phyloP scores from a whole-genome alignment of 768 basidiomycete species.

The Chalciporus chontae region DNA sequence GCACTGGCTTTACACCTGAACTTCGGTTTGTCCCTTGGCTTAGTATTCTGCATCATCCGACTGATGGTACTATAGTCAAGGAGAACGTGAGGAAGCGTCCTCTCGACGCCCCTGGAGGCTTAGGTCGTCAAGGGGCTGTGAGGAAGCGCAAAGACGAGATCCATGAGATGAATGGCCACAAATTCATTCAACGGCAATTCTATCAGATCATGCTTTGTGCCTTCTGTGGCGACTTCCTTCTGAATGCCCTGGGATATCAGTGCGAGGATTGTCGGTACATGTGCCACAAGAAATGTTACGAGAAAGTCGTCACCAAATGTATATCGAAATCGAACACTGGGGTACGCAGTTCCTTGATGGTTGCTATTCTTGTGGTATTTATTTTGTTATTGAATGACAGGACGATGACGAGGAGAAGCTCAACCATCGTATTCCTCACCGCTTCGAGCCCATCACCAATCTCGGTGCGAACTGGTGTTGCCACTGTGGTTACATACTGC shows the following conservation, averaged over 20 bases:
- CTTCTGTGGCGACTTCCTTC: constrained; percentile 95
- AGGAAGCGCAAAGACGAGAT: constrained; percentile 98
- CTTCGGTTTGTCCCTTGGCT: constrained; percentile 64
- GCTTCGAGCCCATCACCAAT: constrained; percentile 95
- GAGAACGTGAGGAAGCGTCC: constrained; percentile 96
- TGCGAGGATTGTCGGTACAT: constrained; percentile 99
- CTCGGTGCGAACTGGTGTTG: constrained; percentile 99
- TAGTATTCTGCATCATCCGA: background rate
- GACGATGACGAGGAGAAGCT: constrained; percentile 98
- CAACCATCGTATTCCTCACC: constrained; percentile 98
- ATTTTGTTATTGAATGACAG: constrained; percentile 36
- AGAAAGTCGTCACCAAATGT: constrained; percentile 99
- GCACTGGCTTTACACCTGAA: constrained; percentile 84
- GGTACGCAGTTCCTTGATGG: constrained; percentile 46
- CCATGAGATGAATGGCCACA: constrained; percentile 99
- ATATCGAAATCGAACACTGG: constrained; percentile 95
- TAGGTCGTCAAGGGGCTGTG: constrained; percentile 97
- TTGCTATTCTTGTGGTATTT: constrained; percentile 1
- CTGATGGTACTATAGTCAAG: constrained; percentile 63
- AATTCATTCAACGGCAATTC: constrained; percentile 96
- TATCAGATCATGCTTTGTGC: constrained; percentile 99
- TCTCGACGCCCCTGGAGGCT: constrained; percentile 84
- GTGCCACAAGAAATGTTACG: constrained; percentile 98
- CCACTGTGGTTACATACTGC: constrained; percentile 98
- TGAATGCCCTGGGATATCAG: constrained; percentile 97